Evolutionary conservation across 192 early-diverging fungal genomes (phyloP), one percentile per base, ranked within the genome.

Genomic region (Coemansia biformis): DNA sequence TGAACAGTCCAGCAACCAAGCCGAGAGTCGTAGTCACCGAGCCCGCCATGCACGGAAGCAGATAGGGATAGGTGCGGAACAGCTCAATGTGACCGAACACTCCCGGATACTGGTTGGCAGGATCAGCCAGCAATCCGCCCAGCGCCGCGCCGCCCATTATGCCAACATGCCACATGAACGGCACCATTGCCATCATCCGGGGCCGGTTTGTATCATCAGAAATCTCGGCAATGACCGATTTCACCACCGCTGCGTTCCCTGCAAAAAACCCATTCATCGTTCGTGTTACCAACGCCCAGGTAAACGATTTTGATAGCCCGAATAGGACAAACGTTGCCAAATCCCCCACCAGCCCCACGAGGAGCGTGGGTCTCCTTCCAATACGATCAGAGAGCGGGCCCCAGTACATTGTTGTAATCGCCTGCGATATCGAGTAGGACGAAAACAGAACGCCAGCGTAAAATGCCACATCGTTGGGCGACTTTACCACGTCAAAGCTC

Each of bases 201-300:
- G 80, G 60, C 47, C 82, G 80, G 62, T 91, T 94, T 1, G 84
- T 81, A 0, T 72, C 48, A 48, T 90, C 88, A 13, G 88, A 82
- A 24, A 94, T 79, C 66, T 94, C 91, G 1, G 82, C 86, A 29
- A 92, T 57, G 24, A 91, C 79, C 15, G 82, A 84, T 47, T 91
- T 89, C 29, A 83, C 81, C 10, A 89, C 87, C 4, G 86, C 89
- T 31, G 80, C 70, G 39, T 86, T 87, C 15, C 79, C 86, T 51
- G 86, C 87, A 23, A 87, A 55, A 14, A 83, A 46, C 4, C 89
- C 86, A 39, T 82, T 83, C 36, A 83, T 45, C 5, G 78, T 66
- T 31, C 88, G 72, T 18, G 77, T 51, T 5, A 56, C 36, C 28
- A 89, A 57, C 2, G 86, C 87, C 78, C 76, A 79, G 4, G 24